Conservation (phyloP, 768 basidiomycete genomes). For the Chlorophyllum brunneum region DNA sequence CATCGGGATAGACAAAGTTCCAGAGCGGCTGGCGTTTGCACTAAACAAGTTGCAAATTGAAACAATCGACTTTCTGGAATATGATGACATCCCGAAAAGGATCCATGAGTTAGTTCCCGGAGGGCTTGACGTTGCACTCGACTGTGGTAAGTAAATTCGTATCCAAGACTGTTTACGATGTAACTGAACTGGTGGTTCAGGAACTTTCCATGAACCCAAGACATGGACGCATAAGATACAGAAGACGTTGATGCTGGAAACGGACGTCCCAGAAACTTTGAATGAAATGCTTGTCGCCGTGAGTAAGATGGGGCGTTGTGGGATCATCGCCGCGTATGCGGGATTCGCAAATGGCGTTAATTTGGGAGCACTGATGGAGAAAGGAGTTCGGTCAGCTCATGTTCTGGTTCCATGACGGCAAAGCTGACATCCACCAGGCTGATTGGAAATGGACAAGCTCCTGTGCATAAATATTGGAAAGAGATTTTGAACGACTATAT, state of each 20-base stretch:
- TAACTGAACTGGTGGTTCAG: slow-evolving; percentile 17
- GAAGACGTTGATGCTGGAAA: slow-evolving; percentile 71
- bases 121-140: slow-evolving; percentile 62
- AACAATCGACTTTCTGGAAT: slow-evolving; percentile 52
- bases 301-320: slow-evolving; percentile 55
- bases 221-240: slow-evolving; percentile 60
- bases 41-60: slow-evolving; percentile 48
- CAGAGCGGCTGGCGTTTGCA: slow-evolving; percentile 39
- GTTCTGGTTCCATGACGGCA: neutral
- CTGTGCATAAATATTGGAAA: slow-evolving; percentile 72
- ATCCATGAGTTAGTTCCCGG: slow-evolving; percentile 58
- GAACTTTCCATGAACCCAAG: slow-evolving; percentile 72
- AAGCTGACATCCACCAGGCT: slow-evolving; percentile 25
- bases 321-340: slow-evolving; percentile 66
- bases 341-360: slow-evolving; percentile 67
- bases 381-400: slow-evolving; percentile 46
- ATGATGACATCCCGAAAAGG: slow-evolving; percentile 45
- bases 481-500: slow-evolving; percentile 66
- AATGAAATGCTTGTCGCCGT: slow-evolving; percentile 45
- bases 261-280: slow-evolving; percentile 63
- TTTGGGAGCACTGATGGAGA: slow-evolving; percentile 76
- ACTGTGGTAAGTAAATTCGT: slow-evolving; percentile 33
- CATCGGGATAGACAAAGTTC: slow-evolving; percentile 67
- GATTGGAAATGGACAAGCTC: slow-evolving; percentile 74
- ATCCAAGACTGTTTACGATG: neutral